phyloP scores from a whole-genome alignment of 1,139 yeast species.

The Sugiyamaella japonica region DNA sequence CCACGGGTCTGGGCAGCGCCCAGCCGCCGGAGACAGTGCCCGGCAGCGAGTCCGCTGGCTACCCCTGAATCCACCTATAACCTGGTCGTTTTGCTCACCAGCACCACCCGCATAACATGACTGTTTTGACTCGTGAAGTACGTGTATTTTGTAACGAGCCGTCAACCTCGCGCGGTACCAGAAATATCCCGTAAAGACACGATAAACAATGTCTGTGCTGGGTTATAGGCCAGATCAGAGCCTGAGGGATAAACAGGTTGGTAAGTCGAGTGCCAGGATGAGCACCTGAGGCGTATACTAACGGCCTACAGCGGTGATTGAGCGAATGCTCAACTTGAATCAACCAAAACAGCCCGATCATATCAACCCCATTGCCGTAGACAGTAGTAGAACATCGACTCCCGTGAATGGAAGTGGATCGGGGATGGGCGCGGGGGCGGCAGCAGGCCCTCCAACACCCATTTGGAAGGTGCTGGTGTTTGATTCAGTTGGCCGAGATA shows the following conservation, averaged over 20 bases:
- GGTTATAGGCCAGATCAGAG: conserved; percentile 28
- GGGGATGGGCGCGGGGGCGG: too few species aligned
- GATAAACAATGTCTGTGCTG: conserved; percentile 11
- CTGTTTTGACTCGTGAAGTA: conserved; percentile 1
- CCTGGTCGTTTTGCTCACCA: not conserved
- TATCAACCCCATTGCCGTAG: conserved; percentile 12
- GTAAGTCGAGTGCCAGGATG: conserved; percentile 30
- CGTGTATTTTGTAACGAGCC: conserved; percentile 4
- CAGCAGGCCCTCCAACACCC: conserved; percentile 40
- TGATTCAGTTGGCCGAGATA: conserved; percentile 77
- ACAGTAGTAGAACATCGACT: conserved; percentile 23
- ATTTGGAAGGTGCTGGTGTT: conserved; percentile 92
- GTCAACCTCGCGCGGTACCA: too few species aligned
- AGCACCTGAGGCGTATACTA: not conserved
- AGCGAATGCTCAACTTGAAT: conserved; percentile 82
- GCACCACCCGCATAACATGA: not conserved
- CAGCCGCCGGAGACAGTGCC: too few species aligned
- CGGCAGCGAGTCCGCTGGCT: too few species aligned
- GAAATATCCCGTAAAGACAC: not conserved
- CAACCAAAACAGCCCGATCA: conserved; percentile 46
- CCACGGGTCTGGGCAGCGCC: too few species aligned
- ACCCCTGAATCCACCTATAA: conserved; percentile 6
- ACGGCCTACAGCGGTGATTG: conserved; percentile 50
- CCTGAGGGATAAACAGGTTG: conserved; percentile 46
- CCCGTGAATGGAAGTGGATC: conserved; percentile 44